Percentiles rank a stretch among this genome's conserved stretches.
phyloP scores from a whole-genome alignment of 441 rosid genomes.

The Pelargonium citronellum region DNA sequence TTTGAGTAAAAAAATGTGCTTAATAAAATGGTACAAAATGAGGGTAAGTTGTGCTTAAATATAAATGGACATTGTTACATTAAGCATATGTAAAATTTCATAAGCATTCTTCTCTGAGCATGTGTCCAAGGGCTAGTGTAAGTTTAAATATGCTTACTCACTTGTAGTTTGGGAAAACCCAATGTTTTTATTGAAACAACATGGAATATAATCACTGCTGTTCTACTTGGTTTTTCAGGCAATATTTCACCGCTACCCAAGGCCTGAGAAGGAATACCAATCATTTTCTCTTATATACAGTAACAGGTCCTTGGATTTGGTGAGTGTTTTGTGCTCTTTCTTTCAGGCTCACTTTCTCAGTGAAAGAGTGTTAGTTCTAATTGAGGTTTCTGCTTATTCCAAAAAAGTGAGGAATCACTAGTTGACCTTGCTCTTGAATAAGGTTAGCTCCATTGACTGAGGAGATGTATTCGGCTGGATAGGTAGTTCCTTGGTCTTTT shows the following conservation, averaged over 20 bases:
- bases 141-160: background rate
- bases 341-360: background rate
- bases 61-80: too few relatives aligned
- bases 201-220: background rate
- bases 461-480: too few relatives aligned
- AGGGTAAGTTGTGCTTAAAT: too few relatives aligned
- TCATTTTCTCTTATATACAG: slow-evolving; percentile 85
- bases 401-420: too few relatives aligned
- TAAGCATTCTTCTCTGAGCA: background rate
- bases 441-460: too few relatives aligned
- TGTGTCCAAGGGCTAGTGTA: background rate
- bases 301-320: slow-evolving; percentile 90
- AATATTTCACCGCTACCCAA: slow-evolving; percentile 91
- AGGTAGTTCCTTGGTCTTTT: too few relatives aligned
- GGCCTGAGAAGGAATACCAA: slow-evolving; percentile 97
- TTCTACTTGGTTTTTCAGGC: slow-evolving; percentile 45
- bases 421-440: too few relatives aligned
- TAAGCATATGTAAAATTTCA: too few relatives aligned
- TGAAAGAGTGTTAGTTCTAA: too few relatives aligned
- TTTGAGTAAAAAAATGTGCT: too few relatives aligned
- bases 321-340: slow-evolving; percentile 28
- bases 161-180: background rate
- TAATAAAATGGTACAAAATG: too few relatives aligned
- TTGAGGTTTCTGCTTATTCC: too few relatives aligned
- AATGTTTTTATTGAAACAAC: background rate